Percentiles rank a stretch among this genome's conserved stretches.
Evolutionary conservation across 305 asterid species (phyloP).

Genomic region (Solanum hybrid): DNA sequence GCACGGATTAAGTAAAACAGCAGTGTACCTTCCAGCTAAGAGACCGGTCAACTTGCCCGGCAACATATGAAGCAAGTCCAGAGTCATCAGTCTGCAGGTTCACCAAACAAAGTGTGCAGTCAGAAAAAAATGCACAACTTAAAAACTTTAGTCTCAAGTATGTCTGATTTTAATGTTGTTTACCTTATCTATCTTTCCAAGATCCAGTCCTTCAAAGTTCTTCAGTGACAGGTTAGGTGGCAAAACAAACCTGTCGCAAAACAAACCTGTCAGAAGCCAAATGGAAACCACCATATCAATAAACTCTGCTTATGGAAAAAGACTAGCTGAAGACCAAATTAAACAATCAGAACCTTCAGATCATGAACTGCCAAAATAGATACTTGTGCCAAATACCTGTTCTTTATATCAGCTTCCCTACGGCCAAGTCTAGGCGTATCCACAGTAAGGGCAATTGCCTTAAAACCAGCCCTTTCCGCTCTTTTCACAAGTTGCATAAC

Average conservation of each 20-base stretch:
- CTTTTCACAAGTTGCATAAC: slow-evolving; percentile 62
- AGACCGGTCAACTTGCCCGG: slow-evolving; percentile 56
- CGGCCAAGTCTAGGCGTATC: slow-evolving; percentile 85
- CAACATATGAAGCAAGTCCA: slow-evolving; percentile 67
- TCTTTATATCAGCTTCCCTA: slow-evolving; percentile 88
- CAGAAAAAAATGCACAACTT: not conserved
- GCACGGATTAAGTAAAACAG: not conserved
- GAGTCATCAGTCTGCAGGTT: slow-evolving; percentile 56
- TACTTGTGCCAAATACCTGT: slow-evolving; percentile 34
- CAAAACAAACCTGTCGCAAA: slow-evolving; percentile 56
- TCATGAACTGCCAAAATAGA: not conserved
- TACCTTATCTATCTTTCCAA: slow-evolving; percentile 53
- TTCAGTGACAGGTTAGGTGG: too few species aligned
- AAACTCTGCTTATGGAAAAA: not conserved
- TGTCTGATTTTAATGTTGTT: not conserved
- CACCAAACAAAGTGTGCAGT: slow-evolving; percentile 1
- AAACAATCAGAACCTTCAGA: not conserved
- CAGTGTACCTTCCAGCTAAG: slow-evolving; percentile 72
- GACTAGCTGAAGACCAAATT: not conserved
- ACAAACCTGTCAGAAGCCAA: slow-evolving; percentile 41
- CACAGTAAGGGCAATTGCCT: slow-evolving; percentile 77
- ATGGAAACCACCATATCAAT: not conserved
- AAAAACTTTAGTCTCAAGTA: not conserved
- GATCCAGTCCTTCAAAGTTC: slow-evolving; percentile 33
- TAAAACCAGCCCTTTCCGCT: slow-evolving; percentile 76